Evolutionary conservation across 108 stramenopile species (phyloP), one percentile per base, ranked within the genome.

Genomic region (Fistulifera solaris): DNA sequence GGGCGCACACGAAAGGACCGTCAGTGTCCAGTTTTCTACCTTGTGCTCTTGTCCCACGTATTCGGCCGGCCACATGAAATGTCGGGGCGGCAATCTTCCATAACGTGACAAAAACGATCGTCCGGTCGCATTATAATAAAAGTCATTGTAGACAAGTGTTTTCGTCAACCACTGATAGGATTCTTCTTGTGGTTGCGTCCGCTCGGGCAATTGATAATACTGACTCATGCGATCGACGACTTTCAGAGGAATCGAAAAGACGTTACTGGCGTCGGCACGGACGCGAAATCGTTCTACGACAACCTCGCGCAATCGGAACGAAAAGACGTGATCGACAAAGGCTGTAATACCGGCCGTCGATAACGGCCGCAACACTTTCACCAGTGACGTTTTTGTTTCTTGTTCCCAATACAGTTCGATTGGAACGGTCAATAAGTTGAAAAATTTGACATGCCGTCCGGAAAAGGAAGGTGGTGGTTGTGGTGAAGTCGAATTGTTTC

Each of bases 21-120:
- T 76, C 64, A 75, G 52, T 35, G 60, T 69, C 58, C n/a, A n/a
- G n/a, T n/a, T n/a, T n/a, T n/a, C n/a, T n/a, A n/a, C n/a, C n/a
- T n/a, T n/a, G n/a, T 91, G 89, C 31, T 80, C 63, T 48, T 91
- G 89, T 15, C 85, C 83, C 58, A 85, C 85, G 55, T 85, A 79
- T 39, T 80, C 77, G 7, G 88, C 74, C 24, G 53, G 58, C 85
- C 83, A 91, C 38, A 91, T 66, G 57, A 76, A 76, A 66, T 87
- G 83, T 12, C 17, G 59, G 5, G 82, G 75, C 19, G 59, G 66
- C 13, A 18, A 35, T 15, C 80, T 61, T 0, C 72, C 67, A 55
- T 72, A 69, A 18, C 67, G 72, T 25, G 73, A 21, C 4, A 67
- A 35, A 47, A 66, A 79, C 17, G 70, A 68, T 41, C 81, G 62